Evolutionary conservation across 2,329 filamentous ascomycete genomes (phyloP).

Genomic region (Zasmidium angulare): DNA sequence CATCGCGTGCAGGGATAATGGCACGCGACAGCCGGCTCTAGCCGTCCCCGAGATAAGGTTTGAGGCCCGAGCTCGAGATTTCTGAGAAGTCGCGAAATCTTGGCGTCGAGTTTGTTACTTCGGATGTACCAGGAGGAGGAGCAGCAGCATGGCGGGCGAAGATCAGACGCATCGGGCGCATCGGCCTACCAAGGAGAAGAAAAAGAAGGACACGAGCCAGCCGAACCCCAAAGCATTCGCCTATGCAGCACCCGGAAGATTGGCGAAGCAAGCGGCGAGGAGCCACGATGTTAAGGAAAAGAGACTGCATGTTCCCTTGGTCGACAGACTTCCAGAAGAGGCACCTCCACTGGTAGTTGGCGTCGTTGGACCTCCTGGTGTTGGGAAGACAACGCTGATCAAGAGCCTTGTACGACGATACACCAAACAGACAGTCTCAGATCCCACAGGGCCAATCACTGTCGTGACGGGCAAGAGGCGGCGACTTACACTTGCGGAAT

Average conservation of each 20-base stretch:
- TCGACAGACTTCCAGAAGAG: conserved; percentile 94
- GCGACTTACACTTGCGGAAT: conserved; percentile 92
- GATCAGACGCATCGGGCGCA: conserved; percentile 83
- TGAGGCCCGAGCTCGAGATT: conserved; percentile 1
- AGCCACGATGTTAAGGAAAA: conserved; percentile 89
- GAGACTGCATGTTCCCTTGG: conserved; percentile 89
- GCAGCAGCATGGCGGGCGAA: conserved; percentile 34
- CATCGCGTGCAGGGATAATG: not conserved
- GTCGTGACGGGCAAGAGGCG: conserved; percentile 96
- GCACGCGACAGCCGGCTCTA: not conserved
- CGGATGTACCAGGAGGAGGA: not conserved
- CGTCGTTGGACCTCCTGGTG: conserved; percentile 91
- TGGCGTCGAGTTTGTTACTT: conserved; percentile 8
- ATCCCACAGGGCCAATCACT: conserved; percentile 88
- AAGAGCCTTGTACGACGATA: conserved; percentile 94
- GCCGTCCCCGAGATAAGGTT: not conserved
- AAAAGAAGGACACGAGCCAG: conserved; percentile 62
- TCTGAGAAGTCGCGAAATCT: conserved; percentile 9
- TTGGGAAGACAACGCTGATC: conserved; percentile 90
- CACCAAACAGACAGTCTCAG: conserved; percentile 89
- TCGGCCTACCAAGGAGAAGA: conserved; percentile 85
- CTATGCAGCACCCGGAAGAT: conserved; percentile 75
- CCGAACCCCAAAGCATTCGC: conserved; percentile 89
- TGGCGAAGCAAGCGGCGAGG: conserved; percentile 71
- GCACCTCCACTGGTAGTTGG: conserved; percentile 89